Percentiles rank a stretch among this genome's conserved stretches.
Conservation (phyloP, 768 basidiomycete genomes). For the Agaricus blazei region DNA sequence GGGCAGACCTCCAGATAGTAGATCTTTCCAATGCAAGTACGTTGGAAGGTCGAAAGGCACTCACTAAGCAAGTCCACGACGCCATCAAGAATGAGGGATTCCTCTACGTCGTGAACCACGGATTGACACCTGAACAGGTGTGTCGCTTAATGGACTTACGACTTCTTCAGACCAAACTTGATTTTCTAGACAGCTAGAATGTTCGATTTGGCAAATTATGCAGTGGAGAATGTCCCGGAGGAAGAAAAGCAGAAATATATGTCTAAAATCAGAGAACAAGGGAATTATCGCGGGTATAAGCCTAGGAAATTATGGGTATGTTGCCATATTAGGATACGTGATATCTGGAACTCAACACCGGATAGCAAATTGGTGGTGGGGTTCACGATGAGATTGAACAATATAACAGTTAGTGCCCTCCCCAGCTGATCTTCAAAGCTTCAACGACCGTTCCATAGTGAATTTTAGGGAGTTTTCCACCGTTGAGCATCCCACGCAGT, state of each 20-base stretch:
- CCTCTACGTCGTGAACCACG: slow-evolving; percentile 2
- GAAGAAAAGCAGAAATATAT: background rate
- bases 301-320: slow-evolving; percentile 37
- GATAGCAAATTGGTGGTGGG: slow-evolving; percentile 32
- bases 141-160: background rate
- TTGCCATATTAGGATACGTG: background rate
- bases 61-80: background rate
- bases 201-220: background rate
- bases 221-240: background rate
- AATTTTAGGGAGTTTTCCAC: slow-evolving; percentile 15
- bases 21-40: background rate
- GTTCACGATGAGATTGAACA: slow-evolving; percentile 37
- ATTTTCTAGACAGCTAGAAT: background rate
- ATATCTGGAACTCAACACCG: background rate
- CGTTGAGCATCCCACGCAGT: slow-evolving; percentile 24
- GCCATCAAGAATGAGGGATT: background rate
- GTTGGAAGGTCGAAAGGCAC: background rate
- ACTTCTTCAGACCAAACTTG: background rate
- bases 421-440: background rate
- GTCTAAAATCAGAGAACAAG: background rate
- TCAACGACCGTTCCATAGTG: background rate
- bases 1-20: background rate
- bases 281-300: slow-evolving; percentile 42
- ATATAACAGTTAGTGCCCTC: slow-evolving; percentile 29
- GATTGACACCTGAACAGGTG: background rate